Evolutionary conservation across 345 rosid species (phyloP).

Genomic region (Hirschfeldia incana): DNA sequence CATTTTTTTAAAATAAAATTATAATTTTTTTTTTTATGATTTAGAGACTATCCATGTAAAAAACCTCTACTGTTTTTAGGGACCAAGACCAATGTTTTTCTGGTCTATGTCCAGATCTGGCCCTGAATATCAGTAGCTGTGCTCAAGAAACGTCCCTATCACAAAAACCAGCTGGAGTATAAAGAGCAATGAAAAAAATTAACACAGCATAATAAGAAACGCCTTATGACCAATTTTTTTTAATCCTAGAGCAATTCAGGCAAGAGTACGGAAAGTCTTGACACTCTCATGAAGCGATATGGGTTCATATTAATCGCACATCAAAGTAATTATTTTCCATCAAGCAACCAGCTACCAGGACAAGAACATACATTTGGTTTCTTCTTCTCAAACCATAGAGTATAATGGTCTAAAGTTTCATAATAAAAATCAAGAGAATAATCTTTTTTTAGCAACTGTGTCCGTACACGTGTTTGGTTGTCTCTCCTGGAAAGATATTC

Average conservation of each 20-base stretch:
- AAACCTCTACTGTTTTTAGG: too few relatives aligned
- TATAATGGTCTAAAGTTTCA: neutral
- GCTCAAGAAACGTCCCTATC: neutral
- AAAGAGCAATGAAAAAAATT: conserved; percentile 2
- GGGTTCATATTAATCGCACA: neutral
- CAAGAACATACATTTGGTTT: neutral
- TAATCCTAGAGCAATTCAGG: too few relatives aligned
- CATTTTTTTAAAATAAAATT: too few relatives aligned
- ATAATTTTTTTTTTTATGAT: too few relatives aligned
- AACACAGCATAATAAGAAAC: neutral
- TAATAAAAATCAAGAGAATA: neutral
- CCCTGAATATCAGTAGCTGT: neutral
- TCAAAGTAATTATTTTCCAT: neutral
- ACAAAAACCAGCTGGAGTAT: neutral
- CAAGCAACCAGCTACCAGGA: neutral
- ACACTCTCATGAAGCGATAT: neutral
- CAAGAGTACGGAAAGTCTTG: neutral
- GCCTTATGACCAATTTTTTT: neutral
- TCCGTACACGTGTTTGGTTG: neutral
- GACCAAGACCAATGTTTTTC: too few relatives aligned
- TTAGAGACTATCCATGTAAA: too few relatives aligned
- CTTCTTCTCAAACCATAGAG: neutral
- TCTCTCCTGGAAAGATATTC: neutral
- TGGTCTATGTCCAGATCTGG: too few relatives aligned
- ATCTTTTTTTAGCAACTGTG: neutral